phyloP scores from a whole-genome alignment of 192 early-diverging fungal species.

The Entomortierella chlamydospora region DNA sequence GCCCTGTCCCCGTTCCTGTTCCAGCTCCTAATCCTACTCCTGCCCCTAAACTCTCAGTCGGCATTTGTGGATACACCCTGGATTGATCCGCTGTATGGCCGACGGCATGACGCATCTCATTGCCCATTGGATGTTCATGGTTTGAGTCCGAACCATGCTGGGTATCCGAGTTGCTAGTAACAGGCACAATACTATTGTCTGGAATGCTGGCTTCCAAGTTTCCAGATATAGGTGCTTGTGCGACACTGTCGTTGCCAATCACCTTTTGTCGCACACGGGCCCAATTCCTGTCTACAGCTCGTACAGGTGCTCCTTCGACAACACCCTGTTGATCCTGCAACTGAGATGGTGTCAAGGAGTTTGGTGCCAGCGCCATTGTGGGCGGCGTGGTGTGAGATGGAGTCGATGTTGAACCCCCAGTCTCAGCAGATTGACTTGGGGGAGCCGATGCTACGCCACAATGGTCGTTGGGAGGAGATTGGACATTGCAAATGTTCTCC shows the following conservation, averaged over 20 bases:
- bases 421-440: too few species aligned
- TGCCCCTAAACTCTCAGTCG: constrained; percentile 13
- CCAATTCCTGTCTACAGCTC: constrained; percentile 42
- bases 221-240: neutral
- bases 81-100: constrained; percentile 1
- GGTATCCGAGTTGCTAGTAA: neutral
- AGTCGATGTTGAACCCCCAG: neutral
- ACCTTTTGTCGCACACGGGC: constrained; percentile 44
- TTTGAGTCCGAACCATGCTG: neutral
- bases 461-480: neutral
- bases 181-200: too few species aligned
- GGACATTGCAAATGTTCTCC: constrained; percentile 1
- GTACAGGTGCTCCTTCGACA: neutral
- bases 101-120: neutral
- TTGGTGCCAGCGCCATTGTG: neutral
- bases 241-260: constrained; percentile 16
- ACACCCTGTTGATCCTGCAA: neutral
- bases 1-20: neutral
- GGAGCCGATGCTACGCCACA: neutral
- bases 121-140: neutral
- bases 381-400: neutral
- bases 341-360: neutral
- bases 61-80: neutral
- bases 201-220: neutral
- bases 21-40: neutral